These are phyloP conservation scores for Geotrichum bryndzae DNA, from an alignment of 1,139 yeast species.

Conservation along the genomic window DNA sequence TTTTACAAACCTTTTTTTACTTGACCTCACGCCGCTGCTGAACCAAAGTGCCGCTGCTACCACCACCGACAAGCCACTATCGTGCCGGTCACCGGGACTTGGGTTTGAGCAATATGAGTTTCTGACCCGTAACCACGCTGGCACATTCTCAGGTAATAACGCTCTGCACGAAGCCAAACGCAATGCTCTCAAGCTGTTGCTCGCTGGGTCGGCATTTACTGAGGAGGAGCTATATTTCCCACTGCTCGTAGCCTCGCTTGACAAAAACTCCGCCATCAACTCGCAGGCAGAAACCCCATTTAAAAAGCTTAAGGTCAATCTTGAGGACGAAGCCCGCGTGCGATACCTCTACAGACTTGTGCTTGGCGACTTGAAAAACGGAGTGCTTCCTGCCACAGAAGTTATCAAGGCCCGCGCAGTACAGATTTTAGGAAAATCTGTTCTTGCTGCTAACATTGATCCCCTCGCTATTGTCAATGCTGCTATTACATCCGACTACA, in stretches of 20 bases:
- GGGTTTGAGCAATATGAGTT: conserved; percentile 50
- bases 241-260: conserved; percentile 60
- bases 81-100: conserved; percentile 55
- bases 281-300: conserved; percentile 48
- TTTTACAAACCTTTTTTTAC: conserved; percentile 52
- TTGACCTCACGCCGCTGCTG: conserved; percentile 35
- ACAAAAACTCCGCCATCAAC: conserved; percentile 49
- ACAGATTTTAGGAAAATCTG: conserved; percentile 48
- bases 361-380: conserved; percentile 35
- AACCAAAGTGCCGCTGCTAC: background rate
- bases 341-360: conserved; percentile 42
- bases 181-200: conserved; percentile 39
- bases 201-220: conserved; percentile 37
- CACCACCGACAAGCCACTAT: conserved; percentile 2
- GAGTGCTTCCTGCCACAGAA: conserved; percentile 49
- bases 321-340: conserved; percentile 46
- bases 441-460: conserved; percentile 39
- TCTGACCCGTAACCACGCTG: conserved; percentile 64
- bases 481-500: conserved; percentile 52
- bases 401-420: conserved; percentile 57
- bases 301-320: conserved; percentile 47
- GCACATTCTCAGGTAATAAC: conserved; percentile 45
- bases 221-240: conserved; percentile 35
- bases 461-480: conserved; percentile 41
- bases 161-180: conserved; percentile 40